Percentiles rank a stretch among this genome's conserved stretches.
These are phyloP conservation scores for Parmelia sp. DNA, from an alignment of 495 filamentous ascomycete genomes.

Conservation along the genomic window DNA sequence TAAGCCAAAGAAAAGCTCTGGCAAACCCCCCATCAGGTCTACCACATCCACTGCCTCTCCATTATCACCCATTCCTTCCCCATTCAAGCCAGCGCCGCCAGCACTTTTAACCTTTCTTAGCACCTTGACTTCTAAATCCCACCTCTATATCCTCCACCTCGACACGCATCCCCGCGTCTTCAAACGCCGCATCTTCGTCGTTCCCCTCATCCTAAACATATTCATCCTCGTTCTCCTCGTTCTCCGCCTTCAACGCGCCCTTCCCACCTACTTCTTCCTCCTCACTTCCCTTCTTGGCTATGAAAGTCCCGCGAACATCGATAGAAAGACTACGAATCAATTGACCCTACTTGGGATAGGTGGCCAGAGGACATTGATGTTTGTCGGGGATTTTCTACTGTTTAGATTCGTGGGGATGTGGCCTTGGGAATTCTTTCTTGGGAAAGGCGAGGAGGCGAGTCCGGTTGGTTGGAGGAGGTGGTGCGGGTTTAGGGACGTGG, in stretches of 20 bases:
- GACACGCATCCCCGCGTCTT: conserved; percentile 55
- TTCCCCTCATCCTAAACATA: conserved; percentile 65
- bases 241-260: conserved; percentile 53
- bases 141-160: conserved; percentile 75
- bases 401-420: conserved; percentile 63
- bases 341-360: conserved; percentile 44
- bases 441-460: conserved; percentile 38
- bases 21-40: background rate
- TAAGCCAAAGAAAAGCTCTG: background rate
- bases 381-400: conserved; percentile 66
- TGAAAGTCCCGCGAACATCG: conserved; percentile 51
- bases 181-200: conserved; percentile 70
- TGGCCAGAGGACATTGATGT: conserved; percentile 47
- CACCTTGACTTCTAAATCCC: conserved; percentile 47
- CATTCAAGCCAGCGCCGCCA: conserved; percentile 57
- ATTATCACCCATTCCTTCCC: conserved; percentile 41
- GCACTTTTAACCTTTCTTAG: conserved; percentile 54
- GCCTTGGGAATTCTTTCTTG: conserved; percentile 65
- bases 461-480: conserved; percentile 61
- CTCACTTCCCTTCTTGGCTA: conserved; percentile 55
- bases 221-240: conserved; percentile 51
- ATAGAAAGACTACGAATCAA: conserved; percentile 46
- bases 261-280: conserved; percentile 61
- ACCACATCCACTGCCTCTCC: conserved; percentile 15
- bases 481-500: conserved; percentile 62